These are phyloP conservation scores for Penicillium taxi DNA, from an alignment of 495 filamentous ascomycete species.

Conservation along the genomic window DNA sequence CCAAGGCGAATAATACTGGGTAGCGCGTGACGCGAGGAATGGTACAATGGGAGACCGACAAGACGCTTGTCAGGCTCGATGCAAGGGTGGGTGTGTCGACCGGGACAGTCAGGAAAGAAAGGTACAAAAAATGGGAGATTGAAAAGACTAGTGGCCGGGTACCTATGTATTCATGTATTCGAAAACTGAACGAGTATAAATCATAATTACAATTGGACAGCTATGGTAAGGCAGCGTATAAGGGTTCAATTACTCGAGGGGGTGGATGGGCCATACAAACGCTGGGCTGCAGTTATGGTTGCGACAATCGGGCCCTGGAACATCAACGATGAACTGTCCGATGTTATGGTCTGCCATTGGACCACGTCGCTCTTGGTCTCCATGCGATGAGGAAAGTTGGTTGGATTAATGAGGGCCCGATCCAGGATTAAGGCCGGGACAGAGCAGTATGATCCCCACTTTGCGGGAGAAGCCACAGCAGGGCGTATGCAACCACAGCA, in stretches of 20 bases:
- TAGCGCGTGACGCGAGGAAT: slow-evolving; percentile 21
- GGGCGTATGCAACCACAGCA: slow-evolving; percentile 11
- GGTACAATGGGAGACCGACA: slow-evolving; percentile 29
- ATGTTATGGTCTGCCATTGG: slow-evolving; percentile 31
- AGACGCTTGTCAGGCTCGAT: slow-evolving; percentile 22
- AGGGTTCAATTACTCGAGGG: slow-evolving; percentile 26
- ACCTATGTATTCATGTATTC: slow-evolving; percentile 28
- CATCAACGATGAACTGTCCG: slow-evolving; percentile 34
- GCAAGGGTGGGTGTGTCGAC: slow-evolving; percentile 20
- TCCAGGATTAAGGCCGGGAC: slow-evolving; percentile 29
- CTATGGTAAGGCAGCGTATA: slow-evolving; percentile 38
- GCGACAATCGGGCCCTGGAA: slow-evolving; percentile 25
- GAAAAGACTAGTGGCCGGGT: slow-evolving; percentile 6
- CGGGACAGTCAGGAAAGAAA: slow-evolving; percentile 13
- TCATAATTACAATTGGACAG: slow-evolving; percentile 22
- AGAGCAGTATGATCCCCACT: slow-evolving; percentile 21
- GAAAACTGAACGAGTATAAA: slow-evolving; percentile 24
- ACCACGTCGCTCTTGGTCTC: slow-evolving; percentile 32
- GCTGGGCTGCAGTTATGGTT: slow-evolving; percentile 18
- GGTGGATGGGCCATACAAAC: slow-evolving; percentile 23
- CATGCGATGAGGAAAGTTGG: slow-evolving; percentile 16
- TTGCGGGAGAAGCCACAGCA: slow-evolving; percentile 16
- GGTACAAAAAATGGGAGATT: slow-evolving; percentile 23
- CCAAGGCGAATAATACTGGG: slow-evolving; percentile 14
- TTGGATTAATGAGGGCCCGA: slow-evolving; percentile 13